Evolutionary conservation across 805 yeast species (phyloP).

Genomic region (Sugiyamaella boreocaroliniensis): DNA sequence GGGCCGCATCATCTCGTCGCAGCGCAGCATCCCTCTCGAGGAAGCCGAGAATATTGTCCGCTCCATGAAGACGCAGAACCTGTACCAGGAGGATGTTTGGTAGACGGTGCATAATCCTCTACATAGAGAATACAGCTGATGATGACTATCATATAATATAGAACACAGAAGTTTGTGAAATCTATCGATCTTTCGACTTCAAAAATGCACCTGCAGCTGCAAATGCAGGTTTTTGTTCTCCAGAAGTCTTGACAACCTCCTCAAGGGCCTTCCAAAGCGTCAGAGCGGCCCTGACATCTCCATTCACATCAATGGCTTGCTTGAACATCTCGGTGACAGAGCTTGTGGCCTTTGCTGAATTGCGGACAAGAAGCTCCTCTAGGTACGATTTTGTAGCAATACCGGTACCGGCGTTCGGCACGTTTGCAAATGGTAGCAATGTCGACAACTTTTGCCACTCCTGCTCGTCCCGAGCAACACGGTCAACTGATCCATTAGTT

Average conservation of each 20-base stretch:
- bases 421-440: constrained; percentile 54
- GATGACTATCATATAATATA: background rate
- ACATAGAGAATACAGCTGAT: background rate
- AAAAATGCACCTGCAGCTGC: background rate
- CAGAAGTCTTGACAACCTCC: constrained; percentile 18
- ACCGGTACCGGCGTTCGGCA: constrained; percentile 60
- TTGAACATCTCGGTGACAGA: constrained; percentile 22
- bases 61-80: constrained; percentile 71
- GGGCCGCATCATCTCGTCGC: constrained; percentile 51
- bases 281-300: constrained; percentile 23
- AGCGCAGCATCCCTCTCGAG: constrained; percentile 56
- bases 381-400: constrained; percentile 50
- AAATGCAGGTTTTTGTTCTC: background rate
- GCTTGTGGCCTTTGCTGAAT: constrained; percentile 8
- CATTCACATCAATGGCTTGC: constrained; percentile 22
- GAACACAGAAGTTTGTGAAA: too few relatives aligned
- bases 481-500: constrained; percentile 20
- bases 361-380: constrained; percentile 29
- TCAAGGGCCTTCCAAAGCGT: constrained; percentile 26
- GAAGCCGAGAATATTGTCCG: constrained; percentile 74
- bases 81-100: constrained; percentile 98
- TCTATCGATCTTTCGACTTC: background rate
- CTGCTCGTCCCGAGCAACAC: constrained; percentile 18
- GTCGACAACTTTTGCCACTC: constrained; percentile 54
- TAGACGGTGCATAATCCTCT: constrained; percentile 29